Base-by-base conservation (phyloP, 1,284 basidiomycete genomes). In the Trichosporon sp. region DNA sequence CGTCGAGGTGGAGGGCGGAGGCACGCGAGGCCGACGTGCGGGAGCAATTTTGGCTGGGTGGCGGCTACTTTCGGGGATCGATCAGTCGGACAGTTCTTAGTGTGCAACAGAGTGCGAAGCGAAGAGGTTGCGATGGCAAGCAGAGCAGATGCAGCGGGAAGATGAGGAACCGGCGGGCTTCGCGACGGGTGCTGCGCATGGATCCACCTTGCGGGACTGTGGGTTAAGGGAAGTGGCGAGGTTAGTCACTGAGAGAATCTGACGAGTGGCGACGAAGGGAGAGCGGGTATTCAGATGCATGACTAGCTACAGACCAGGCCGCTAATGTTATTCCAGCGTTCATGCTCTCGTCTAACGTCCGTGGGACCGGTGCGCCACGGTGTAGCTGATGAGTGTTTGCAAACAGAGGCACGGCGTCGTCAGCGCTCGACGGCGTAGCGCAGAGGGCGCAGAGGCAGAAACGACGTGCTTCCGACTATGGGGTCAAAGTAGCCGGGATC, bases 1-100 rank as follows among this genome's bases (percentile, higher is more conserved):
- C 56, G 56, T 60, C 56, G 56, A 60, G 56, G 56, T 60, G 56
- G 56, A 60, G 56, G 56, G 56, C 32, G 56, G 56, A 60, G 56
- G 56, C 29, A 51, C 21, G 47, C 47, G 21, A 51, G 21, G 47
- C 47, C 47, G 47, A 5, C 18, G 44, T 47, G 21, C 56, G 56
- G 56, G 27, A 60, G 27, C 56, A 60, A 60, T 31, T 31, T 31
- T 7, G 18, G 27, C 11, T 31, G 56, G 29, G 56, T 60, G 56
- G 56, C 56, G 56, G 56, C 56, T 60, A n/a, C 11, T 25, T 38
- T 18, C 38, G 38, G 47, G 21, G 23, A 6, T 23, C 18, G 47
- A 25, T 51, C 47, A n/a, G 44, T 2, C 5, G 18, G 21, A 15
- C 21, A 51, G 4, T 5, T 23, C 18, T 5, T 42, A 12, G 8